Evolutionary conservation across 192 early-diverging fungal genomes (phyloP).

Genomic region (Podila horticola): DNA sequence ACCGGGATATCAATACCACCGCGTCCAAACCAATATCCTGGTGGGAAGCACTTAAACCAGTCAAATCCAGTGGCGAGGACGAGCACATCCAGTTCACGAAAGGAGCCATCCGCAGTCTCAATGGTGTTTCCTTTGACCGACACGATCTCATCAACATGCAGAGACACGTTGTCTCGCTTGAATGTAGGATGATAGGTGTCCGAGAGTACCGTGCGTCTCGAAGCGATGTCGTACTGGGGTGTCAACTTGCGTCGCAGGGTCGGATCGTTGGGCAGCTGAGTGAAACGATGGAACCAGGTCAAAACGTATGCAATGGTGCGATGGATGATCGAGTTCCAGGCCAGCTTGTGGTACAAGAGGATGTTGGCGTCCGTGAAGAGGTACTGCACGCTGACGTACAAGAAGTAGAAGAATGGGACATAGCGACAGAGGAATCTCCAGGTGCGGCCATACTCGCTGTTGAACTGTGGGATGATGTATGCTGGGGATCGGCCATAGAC

Average conservation of each 20-base stretch:
- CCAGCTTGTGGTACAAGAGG: slow-evolving; percentile 33
- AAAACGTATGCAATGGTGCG: slow-evolving; percentile 25
- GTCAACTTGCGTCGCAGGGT: slow-evolving; percentile 24
- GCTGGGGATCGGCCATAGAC: slow-evolving; percentile 56
- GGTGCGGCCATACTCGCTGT: slow-evolving; percentile 22
- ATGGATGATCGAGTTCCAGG: slow-evolving; percentile 38
- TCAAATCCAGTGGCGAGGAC: slow-evolving; percentile 58
- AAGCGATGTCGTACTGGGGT: slow-evolving; percentile 22
- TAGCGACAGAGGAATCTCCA: slow-evolving; percentile 44
- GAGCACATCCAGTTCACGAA: slow-evolving; percentile 52
- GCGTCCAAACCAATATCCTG: slow-evolving; percentile 30
- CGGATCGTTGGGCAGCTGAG: slow-evolving; percentile 12
- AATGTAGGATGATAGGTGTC: slow-evolving; percentile 25
- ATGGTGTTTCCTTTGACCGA: slow-evolving; percentile 40
- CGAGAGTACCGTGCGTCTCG: slow-evolving; percentile 30
- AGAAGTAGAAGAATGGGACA: slow-evolving; percentile 38
- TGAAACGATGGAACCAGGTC: slow-evolving; percentile 41
- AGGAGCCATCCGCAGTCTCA: slow-evolving; percentile 40
- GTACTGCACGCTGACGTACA: slow-evolving; percentile 43
- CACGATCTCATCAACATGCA: slow-evolving; percentile 41
- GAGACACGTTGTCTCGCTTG: slow-evolving; percentile 35
- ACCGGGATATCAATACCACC: slow-evolving; percentile 24
- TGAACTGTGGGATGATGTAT: slow-evolving; percentile 49
- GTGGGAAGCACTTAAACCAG: slow-evolving; percentile 38
- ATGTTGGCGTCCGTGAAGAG: slow-evolving; percentile 30